Conservation (phyloP, 139 green algal genomes). For the Chloropicon primus region DNA sequence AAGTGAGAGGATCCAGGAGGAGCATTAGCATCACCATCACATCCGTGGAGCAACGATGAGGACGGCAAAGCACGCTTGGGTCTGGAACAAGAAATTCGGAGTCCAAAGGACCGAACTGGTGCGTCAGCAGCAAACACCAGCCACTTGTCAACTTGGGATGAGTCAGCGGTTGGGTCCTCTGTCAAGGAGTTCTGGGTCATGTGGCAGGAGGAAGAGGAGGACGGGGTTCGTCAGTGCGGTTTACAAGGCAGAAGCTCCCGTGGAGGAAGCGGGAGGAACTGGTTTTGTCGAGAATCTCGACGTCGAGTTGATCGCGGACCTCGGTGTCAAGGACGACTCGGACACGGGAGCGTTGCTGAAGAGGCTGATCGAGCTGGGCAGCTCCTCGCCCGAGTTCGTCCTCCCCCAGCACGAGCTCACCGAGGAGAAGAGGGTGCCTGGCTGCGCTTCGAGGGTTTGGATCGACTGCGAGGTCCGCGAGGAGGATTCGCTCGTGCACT, state of each 20-base stretch:
- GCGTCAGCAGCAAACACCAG: too few relatives aligned
- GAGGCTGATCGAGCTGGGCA: background rate
- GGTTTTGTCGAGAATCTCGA: too few relatives aligned
- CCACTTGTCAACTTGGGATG: too few relatives aligned
- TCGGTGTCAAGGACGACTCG: constrained; percentile 18
- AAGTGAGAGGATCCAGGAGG: too few relatives aligned
- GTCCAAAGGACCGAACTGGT: background rate
- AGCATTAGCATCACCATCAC: too few relatives aligned
- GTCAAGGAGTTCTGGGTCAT: too few relatives aligned
- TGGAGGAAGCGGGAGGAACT: too few relatives aligned
- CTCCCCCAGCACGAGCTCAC: background rate
- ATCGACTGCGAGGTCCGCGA: constrained; percentile 6
- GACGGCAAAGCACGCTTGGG: background rate
- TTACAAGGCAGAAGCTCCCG: too few relatives aligned
- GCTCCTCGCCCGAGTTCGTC: background rate
- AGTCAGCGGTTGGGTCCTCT: too few relatives aligned
- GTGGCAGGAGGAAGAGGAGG: too few relatives aligned
- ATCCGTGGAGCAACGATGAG: too few relatives aligned
- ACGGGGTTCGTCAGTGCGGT: too few relatives aligned
- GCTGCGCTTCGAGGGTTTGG: constrained; percentile 27
- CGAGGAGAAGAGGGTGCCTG: constrained; percentile 18
- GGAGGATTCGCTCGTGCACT: background rate
- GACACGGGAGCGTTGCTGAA: background rate
- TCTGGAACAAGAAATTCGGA: background rate
- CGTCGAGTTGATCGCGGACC: constrained; percentile 56